phyloP scores from a whole-genome alignment of 106 monocot species.

The Hemerocallis citrina region DNA sequence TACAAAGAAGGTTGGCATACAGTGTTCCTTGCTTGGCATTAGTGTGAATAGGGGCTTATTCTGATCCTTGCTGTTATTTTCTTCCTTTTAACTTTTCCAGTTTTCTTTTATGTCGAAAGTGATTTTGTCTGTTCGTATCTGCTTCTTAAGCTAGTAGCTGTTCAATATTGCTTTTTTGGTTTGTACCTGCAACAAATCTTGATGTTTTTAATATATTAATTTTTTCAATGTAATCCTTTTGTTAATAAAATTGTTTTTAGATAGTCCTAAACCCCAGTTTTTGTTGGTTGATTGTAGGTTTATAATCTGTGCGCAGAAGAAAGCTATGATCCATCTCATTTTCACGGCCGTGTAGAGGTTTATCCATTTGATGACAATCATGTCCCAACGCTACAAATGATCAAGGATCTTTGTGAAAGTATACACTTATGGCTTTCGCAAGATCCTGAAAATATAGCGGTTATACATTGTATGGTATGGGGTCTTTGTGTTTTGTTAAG shows the following conservation, averaged over 20 bases:
- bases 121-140: too few relatives aligned
- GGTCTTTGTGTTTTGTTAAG: not conserved
- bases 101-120: too few relatives aligned
- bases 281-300: slow-evolving; percentile 18
- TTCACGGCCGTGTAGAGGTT: slow-evolving; percentile 48
- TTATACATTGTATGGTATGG: slow-evolving; percentile 57
- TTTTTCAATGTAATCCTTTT: not conserved
- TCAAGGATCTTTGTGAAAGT: slow-evolving; percentile 49
- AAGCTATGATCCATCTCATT: slow-evolving; percentile 42
- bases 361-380: slow-evolving; percentile 61
- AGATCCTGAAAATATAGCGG: slow-evolving; percentile 44
- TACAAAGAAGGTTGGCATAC: too few relatives aligned
- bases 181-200: not conserved
- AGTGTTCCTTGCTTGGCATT: too few relatives aligned
- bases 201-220: not conserved
- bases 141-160: not conserved
- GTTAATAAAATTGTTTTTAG: not conserved
- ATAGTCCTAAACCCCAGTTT: too few relatives aligned
- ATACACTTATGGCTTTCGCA: slow-evolving; percentile 40
- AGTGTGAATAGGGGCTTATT: too few relatives aligned
- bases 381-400: slow-evolving; percentile 38
- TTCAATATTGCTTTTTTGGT: not conserved
- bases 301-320: slow-evolving; percentile 49
- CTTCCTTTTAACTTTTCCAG: too few relatives aligned
- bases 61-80: too few relatives aligned